Evolutionary conservation across 73 alveolate genomes (phyloP).

Genomic region (Tetrahymena malaccensis): DNA sequence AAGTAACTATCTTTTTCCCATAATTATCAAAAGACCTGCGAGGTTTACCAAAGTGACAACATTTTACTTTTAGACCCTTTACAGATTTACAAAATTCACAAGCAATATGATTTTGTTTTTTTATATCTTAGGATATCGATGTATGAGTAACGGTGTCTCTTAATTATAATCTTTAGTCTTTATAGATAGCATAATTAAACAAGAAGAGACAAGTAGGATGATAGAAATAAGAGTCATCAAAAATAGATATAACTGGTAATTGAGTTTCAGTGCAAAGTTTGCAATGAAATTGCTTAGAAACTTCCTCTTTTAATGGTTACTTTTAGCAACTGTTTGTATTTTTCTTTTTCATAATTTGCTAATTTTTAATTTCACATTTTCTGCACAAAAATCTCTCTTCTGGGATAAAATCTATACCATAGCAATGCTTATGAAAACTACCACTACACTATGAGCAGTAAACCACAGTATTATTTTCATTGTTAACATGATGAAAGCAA

Average conservation of each 20-base stretch:
- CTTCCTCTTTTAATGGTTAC: not conserved
- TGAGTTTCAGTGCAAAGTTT: not conserved
- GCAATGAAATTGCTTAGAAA: not conserved
- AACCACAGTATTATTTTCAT: not conserved
- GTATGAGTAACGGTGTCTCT: not conserved
- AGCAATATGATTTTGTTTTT: not conserved
- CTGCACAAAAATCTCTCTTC: not conserved
- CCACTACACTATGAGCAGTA: not conserved
- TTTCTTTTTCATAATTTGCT: not conserved
- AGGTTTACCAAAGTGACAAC: not conserved
- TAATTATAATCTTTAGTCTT: not conserved
- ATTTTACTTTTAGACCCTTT: not conserved
- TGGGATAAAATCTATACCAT: not conserved
- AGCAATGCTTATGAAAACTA: not conserved
- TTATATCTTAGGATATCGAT: not conserved
- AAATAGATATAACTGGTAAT: not conserved
- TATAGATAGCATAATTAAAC: not conserved
- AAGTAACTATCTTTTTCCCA: not conserved
- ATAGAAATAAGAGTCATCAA: not conserved
- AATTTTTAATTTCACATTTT: not conserved
- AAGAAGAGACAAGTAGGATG: not conserved
- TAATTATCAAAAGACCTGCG: not conserved
- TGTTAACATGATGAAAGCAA: not conserved
- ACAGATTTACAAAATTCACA: not conserved
- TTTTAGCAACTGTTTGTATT: not conserved